Evolutionary conservation across 2,329 filamentous ascomycete genomes (phyloP), one percentile per base, ranked within the genome.

Genomic region (Xylariaceae sp.): DNA sequence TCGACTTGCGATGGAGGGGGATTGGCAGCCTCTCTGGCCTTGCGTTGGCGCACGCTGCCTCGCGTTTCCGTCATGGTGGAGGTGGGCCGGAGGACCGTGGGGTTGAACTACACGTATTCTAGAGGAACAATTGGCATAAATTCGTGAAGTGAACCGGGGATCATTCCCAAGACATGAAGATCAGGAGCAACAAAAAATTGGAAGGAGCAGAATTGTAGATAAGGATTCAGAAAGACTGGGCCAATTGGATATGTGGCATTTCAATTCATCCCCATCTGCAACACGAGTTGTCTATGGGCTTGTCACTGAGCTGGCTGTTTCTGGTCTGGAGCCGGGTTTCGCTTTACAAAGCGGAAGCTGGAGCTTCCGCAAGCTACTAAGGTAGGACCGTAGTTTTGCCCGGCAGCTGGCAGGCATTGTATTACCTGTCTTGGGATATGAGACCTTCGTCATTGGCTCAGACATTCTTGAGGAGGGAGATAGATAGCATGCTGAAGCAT

Each of bases 41-140:
- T 78, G 56, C 75, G 75, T 61, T 78, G 74, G 45, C 75, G 75
- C 44, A 78, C 63, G 47, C 69, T 59, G 48, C 54, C 58, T 19
- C 56, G 53, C 22, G 61, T 57, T 47, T 59, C 57, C 53, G 56
- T 42, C 59, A 60, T 62, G n/a, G 17, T 51, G 14, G 44, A 22
- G 28, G 16, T 9, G 17, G 10, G 22, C 12, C 14, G 19, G 38
- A 41, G 36, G 34, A 31, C 5, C 9, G 14, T 31, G 45, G 17
- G 14, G 18, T n/a, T 42, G 33, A 33, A 34, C 18, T 41, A 42
- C 45, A 31, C 17, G 17, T 42, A 48, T 22, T 13, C 31, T 16
- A 43, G 22, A 47, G 17, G 17, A n/a, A 34, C 10, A 10, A 45
- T 11, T 11, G 3, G 18, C 4, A 16, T 17, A 6, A 3, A 6